phyloP scores from a whole-genome alignment of 257 asterid genomes.

The Solanum etuberosum region DNA sequence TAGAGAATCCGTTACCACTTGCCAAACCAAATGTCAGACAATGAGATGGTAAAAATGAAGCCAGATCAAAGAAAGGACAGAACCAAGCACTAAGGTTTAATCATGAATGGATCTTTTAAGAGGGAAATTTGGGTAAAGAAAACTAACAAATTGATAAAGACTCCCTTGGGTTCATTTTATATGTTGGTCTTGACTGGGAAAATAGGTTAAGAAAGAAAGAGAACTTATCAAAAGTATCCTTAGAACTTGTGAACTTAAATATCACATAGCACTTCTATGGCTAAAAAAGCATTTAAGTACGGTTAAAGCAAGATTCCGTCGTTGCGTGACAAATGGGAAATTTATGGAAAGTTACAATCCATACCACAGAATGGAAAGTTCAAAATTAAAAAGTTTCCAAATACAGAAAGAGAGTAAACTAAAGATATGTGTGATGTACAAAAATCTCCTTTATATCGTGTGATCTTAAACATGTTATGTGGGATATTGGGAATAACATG shows the following conservation, averaged over 20 bases:
- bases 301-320: background rate
- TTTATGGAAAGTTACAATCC: background rate
- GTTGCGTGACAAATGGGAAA: background rate
- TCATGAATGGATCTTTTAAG: background rate
- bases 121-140: background rate
- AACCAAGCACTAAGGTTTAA: background rate
- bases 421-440: background rate
- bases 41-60: background rate
- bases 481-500: background rate
- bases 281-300: background rate
- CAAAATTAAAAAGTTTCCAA: background rate
- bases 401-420: background rate
- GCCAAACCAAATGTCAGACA: background rate
- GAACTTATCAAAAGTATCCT: background rate
- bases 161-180: background rate
- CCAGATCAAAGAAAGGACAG: background rate
- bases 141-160: background rate
- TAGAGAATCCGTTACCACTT: background rate
- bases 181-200: background rate
- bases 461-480: background rate
- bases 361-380: background rate
- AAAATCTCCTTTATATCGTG: background rate
- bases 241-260: background rate
- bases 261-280: background rate
- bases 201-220: background rate